Percentiles rank a stretch among this genome's conserved stretches.
phyloP scores from a whole-genome alignment of 192 early-diverging fungal species.

The Backusella liffmaniae region DNA sequence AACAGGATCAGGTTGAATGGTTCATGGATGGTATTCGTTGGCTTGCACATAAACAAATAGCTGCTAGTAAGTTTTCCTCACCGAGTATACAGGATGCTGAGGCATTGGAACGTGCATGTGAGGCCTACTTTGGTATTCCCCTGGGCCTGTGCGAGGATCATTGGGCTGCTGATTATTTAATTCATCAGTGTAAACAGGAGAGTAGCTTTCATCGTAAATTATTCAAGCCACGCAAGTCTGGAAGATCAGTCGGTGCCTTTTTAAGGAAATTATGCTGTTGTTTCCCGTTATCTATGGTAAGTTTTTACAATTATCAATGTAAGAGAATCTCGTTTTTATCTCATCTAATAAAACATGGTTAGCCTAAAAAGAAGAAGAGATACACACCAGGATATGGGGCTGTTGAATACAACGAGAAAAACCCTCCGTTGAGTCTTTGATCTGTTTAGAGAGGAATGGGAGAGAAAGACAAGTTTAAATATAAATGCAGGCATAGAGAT shows the following conservation, averaged over 20 bases:
- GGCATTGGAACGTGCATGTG: neutral
- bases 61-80: too few species aligned
- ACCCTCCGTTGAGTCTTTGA: neutral
- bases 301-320: neutral
- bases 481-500: neutral
- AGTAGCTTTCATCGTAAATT: neutral
- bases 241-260: neutral
- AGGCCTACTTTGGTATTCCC: constrained; percentile 10
- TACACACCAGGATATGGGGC: neutral
- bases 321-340: neutral
- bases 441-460: neutral
- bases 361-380: neutral
- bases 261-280: neutral
- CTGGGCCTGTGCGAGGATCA: constrained; percentile 1
- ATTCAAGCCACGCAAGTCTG: neutral
- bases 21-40: neutral
- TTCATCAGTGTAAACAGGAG: neutral
- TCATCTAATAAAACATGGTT: neutral
- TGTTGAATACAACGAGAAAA: neutral
- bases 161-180: constrained; percentile 11
- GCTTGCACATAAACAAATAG: neutral
- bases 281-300: neutral
- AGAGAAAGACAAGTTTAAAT: neutral
- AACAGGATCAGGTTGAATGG: neutral
- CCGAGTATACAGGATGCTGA: neutral